These are phyloP conservation scores for Friedmanniomyces endolithicus DNA, from an alignment of 495 filamentous ascomycete genomes.

Conservation along the genomic window DNA sequence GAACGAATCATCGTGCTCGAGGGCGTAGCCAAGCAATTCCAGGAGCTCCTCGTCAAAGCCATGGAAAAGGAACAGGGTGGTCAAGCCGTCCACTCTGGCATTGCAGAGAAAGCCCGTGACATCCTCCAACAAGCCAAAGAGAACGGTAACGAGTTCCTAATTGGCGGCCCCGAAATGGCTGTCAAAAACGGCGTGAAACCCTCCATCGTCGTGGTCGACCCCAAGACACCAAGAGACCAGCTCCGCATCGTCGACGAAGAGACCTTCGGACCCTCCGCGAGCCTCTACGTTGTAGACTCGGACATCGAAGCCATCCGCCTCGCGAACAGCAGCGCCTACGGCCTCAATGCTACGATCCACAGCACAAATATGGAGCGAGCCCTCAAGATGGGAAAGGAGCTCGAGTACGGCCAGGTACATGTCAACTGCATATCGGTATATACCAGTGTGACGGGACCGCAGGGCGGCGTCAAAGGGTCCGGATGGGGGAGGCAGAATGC, in stretches of 20 bases:
- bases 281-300: slow-evolving; percentile 14
- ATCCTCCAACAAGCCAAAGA: slow-evolving; percentile 18
- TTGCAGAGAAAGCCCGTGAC: slow-evolving; percentile 21
- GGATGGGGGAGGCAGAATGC: slow-evolving; percentile 22
- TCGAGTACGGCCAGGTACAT: slow-evolving; percentile 23
- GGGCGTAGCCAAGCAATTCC: slow-evolving; percentile 13
- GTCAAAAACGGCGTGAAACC: slow-evolving; percentile 14
- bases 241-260: slow-evolving; percentile 19
- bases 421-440: slow-evolving; percentile 18
- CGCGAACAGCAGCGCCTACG: slow-evolving; percentile 18
- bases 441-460: slow-evolving; percentile 12
- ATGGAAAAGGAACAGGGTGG: slow-evolving; percentile 10
- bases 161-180: slow-evolving; percentile 19
- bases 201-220: slow-evolving; percentile 21
- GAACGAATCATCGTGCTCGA: slow-evolving; percentile 27
- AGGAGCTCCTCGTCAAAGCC: slow-evolving; percentile 15
- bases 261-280: slow-evolving; percentile 19
- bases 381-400: slow-evolving; percentile 16
- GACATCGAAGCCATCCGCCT: slow-evolving; percentile 14
- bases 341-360: slow-evolving; percentile 20
- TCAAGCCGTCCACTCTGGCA: slow-evolving; percentile 16
- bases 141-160: slow-evolving; percentile 18
- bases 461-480: slow-evolving; percentile 20
- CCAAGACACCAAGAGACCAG: slow-evolving; percentile 12
- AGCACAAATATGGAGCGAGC: slow-evolving; percentile 16